Evolutionary conservation across 108 stramenopile genomes (phyloP).

Genomic region (Skeletonema potamos): DNA sequence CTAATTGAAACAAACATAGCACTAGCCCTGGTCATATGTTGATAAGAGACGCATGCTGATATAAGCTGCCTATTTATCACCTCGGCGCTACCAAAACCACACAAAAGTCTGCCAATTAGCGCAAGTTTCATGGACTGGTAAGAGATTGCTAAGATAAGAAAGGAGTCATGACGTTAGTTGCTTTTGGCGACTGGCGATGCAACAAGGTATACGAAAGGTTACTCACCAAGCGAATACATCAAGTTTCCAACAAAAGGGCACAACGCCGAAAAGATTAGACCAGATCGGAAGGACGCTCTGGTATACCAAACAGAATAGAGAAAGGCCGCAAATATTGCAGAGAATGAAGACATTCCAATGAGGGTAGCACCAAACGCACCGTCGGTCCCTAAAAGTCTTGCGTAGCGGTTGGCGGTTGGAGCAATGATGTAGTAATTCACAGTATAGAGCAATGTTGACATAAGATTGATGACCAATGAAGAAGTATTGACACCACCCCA

Average conservation of each 20-base stretch:
- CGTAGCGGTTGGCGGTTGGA: conserved; percentile 65
- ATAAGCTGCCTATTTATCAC: conserved; percentile 71
- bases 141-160: conserved; percentile 10
- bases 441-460: conserved; percentile 64
- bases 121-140: conserved; percentile 54
- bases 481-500: conserved; percentile 58
- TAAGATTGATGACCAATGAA: conserved; percentile 58
- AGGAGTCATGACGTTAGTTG: too few species aligned
- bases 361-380: conserved; percentile 20
- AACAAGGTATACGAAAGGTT: neutral
- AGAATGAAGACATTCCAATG: conserved; percentile 65
- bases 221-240: conserved; percentile 29
- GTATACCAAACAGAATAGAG: conserved; percentile 73
- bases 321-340: conserved; percentile 63
- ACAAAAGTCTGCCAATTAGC: conserved; percentile 60
- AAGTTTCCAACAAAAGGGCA: conserved; percentile 66
- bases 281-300: conserved; percentile 52
- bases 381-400: conserved; percentile 23
- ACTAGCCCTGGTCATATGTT: conserved; percentile 59
- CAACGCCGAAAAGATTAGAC: conserved; percentile 54
- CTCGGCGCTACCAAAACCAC: conserved; percentile 69
- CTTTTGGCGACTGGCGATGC: too few species aligned
- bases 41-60: conserved; percentile 50
- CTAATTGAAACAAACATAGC: conserved; percentile 59
- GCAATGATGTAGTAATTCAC: conserved; percentile 77